These are phyloP conservation scores for Sclerotinia minor DNA, from an alignment of 2,329 filamentous ascomycete genomes.

Conservation along the genomic window DNA sequence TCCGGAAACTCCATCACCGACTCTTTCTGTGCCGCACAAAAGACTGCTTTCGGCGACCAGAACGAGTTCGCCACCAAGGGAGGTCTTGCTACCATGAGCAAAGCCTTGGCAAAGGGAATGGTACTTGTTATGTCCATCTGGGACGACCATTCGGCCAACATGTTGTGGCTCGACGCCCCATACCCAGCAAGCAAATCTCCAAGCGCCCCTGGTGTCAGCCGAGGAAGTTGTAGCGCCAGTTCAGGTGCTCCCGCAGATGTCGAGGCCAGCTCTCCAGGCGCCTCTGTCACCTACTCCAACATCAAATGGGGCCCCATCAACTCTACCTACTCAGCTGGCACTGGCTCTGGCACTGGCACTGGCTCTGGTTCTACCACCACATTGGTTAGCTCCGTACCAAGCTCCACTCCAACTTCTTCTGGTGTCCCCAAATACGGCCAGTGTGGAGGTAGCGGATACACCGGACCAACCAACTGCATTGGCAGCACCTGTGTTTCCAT, in stretches of 20 bases:
- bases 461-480: constrained; percentile 30
- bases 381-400: not conserved
- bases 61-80: constrained; percentile 56
- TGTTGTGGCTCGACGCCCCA: constrained; percentile 74
- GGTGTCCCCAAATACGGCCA: constrained; percentile 29
- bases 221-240: constrained; percentile 55
- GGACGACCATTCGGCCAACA: constrained; percentile 60
- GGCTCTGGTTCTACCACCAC: not conserved
- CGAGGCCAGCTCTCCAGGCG: constrained; percentile 49
- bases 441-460: constrained; percentile 33
- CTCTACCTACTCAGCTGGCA: constrained; percentile 36
- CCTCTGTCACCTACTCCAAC: constrained; percentile 46
- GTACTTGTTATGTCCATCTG: constrained; percentile 65
- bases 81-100: constrained; percentile 56
- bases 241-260: constrained; percentile 55
- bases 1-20: constrained; percentile 56
- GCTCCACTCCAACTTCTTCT: constrained; percentile 2
- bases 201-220: constrained; percentile 50
- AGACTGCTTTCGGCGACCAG: constrained; percentile 56
- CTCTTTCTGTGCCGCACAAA: constrained; percentile 57
- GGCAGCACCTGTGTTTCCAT: constrained; percentile 27
- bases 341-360: not conserved
- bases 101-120: constrained; percentile 56
- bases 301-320: constrained; percentile 42
- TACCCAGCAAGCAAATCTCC: constrained; percentile 54